phyloP scores from a whole-genome alignment of 257 asterid species.

The Ligustrum vulgare region DNA sequence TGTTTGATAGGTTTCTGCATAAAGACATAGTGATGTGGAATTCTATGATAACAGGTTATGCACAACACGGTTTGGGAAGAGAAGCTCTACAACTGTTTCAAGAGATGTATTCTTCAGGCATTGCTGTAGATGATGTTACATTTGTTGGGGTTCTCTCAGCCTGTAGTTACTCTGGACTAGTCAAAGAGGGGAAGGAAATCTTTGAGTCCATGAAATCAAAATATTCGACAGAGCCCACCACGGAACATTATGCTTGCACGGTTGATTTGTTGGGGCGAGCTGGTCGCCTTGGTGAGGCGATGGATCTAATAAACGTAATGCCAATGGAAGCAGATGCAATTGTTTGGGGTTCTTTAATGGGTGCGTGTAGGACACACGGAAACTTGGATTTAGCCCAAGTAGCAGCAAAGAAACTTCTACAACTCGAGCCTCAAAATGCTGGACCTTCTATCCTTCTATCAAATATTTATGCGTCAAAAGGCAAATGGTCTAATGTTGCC shows the following conservation, averaged over 20 bases:
- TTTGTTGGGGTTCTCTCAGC: constrained; percentile 70
- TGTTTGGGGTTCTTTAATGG: constrained; percentile 81
- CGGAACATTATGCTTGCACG: constrained; percentile 71
- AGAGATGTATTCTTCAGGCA: constrained; percentile 44
- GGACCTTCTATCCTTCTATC: constrained; percentile 73
- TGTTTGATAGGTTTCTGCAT: constrained; percentile 46
- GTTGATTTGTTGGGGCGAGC: constrained; percentile 85
- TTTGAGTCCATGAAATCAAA: constrained; percentile 59
- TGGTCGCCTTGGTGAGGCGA: constrained; percentile 60
- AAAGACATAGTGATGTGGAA: constrained; percentile 81
- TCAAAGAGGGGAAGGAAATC: constrained; percentile 61
- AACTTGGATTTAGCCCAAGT: constrained; percentile 64
- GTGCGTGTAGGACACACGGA: constrained; percentile 67
- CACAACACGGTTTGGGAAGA: constrained; percentile 67
- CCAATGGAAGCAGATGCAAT: constrained; percentile 59
- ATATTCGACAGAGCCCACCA: constrained; percentile 45
- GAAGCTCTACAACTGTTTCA: constrained; percentile 51
- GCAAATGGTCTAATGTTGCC: constrained; percentile 67
- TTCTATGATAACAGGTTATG: constrained; percentile 70
- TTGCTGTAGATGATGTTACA: constrained; percentile 50
- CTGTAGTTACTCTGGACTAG: constrained; percentile 77
- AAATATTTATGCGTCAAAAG: constrained; percentile 61
- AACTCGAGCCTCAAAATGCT: constrained; percentile 63
- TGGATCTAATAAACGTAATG: constrained; percentile 57
- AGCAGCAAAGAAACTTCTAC: constrained; percentile 61